phyloP scores from a whole-genome alignment of 1,139 yeast species.

The Yamadazyma siamensis region DNA sequence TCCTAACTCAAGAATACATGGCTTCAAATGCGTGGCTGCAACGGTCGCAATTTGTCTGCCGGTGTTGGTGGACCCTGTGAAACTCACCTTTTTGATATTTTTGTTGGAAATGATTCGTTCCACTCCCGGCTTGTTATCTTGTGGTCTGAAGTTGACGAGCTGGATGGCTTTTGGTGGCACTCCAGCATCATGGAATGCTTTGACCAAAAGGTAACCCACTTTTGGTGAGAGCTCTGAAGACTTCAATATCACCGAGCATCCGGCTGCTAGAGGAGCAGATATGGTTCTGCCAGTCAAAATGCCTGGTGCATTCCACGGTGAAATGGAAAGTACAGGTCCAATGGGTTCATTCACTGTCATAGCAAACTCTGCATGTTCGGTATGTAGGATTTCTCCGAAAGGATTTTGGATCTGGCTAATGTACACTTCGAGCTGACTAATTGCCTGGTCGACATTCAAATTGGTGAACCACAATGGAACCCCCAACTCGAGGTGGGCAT shows the following conservation, averaged over 20 bases:
- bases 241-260: conserved; percentile 45
- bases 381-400: conserved; percentile 22
- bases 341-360: conserved; percentile 33
- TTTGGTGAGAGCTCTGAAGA: conserved; percentile 36
- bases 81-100: conserved; percentile 32
- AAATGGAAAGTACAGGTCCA: conserved; percentile 43
- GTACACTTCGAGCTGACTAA: conserved; percentile 24
- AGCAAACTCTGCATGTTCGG: conserved; percentile 22
- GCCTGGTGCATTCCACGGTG: conserved; percentile 51
- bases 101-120: conserved; percentile 24
- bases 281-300: conserved; percentile 37
- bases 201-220: conserved; percentile 26
- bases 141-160: conserved; percentile 29
- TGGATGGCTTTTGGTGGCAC: conserved; percentile 33
- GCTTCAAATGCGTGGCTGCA: conserved; percentile 36
- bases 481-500: conserved; percentile 34
- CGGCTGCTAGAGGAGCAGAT: conserved; percentile 46
- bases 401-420: conserved; percentile 18
- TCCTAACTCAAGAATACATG: conserved; percentile 40
- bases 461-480: conserved; percentile 35
- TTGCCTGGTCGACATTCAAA: conserved; percentile 26
- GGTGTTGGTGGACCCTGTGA: conserved; percentile 42
- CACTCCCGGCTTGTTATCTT: conserved; percentile 21
- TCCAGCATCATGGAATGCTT: conserved; percentile 36
- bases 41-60: conserved; percentile 30